These are phyloP conservation scores for Trypanosomatidae sp. DNA, from an alignment of 208 protist genomes.

Conservation along the genomic window DNA sequence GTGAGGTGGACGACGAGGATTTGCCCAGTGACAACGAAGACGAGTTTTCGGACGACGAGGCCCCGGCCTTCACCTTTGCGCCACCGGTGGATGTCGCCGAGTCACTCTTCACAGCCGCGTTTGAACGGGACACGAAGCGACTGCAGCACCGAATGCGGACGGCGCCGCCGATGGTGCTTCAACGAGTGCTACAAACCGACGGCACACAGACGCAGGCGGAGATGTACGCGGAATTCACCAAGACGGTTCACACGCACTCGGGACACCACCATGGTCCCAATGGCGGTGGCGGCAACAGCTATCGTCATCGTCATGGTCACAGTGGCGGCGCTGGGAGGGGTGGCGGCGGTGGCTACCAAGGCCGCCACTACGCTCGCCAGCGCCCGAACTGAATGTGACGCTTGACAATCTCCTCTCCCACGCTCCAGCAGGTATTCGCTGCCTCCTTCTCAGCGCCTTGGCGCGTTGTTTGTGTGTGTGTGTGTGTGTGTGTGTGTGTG, in stretches of 20 bases:
- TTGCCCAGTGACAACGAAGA: constrained; percentile 81
- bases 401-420: neutral
- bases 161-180: constrained; percentile 79
- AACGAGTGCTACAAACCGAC: constrained; percentile 76
- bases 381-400: constrained; percentile 1
- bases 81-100: constrained; percentile 81
- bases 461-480: neutral
- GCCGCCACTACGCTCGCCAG: constrained; percentile 6
- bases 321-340: constrained; percentile 5
- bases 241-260: constrained; percentile 1
- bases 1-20: constrained; percentile 87
- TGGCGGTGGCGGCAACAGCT: constrained; percentile 6
- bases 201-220: constrained; percentile 69
- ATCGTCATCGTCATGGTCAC: constrained; percentile 9
- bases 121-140: constrained; percentile 84
- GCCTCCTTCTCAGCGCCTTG: neutral
- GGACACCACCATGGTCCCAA: neutral
- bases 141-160: constrained; percentile 90
- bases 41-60: constrained; percentile 91
- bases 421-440: neutral
- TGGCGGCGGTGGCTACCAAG: constrained; percentile 18
- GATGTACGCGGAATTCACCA: constrained; percentile 61
- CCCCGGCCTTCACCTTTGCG: constrained; percentile 85
- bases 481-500: neutral
- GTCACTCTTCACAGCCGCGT: constrained; percentile 86